Base-by-base conservation (phyloP, 2,329 filamentous ascomycete species). In the Pyrenochaeta sp. region DNA sequence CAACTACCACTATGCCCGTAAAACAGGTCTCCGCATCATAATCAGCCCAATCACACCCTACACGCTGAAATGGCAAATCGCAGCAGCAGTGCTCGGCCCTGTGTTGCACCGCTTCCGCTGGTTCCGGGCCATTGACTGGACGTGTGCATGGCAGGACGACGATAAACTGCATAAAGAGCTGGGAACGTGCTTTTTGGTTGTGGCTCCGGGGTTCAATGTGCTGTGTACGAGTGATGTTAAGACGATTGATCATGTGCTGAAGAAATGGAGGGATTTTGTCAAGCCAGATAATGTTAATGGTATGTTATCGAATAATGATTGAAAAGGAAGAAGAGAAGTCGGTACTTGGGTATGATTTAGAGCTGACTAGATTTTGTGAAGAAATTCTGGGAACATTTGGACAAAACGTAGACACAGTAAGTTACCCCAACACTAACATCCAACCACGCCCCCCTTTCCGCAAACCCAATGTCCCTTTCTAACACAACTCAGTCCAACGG, bases 261-360 rank as follows among this genome's bases (percentile, higher is more conserved):
- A 26, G 37, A 48, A 44, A 13, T 46, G 58, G 44, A 63, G 53
- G 35, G 51, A 52, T 3, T 63, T 60, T 44, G 30, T 53, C 4
- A 64, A 64, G 35, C 53, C 53, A 3, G 49, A 52, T 26, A 47
- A 51, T 10, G 30, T 58, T 11, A 63, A 65, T 41, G 52, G 53
- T 55, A 17, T 37, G 49, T 47, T 8, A 15, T 17, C 8, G 19
- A 24, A 10, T 19, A 24, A 10, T 20, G 15, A 28, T 13, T 10
- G n/a, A 17, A 7, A 29, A 8, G 11, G 10, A 31, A 35, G 5
- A 14, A 7, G 6, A 35, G n/a, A 9, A 30, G 27, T n/a, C n/a
- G n/a, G n/a, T n/a, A n/a, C n/a, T n/a, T n/a, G n/a, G n/a, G n/a
- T n/a, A n/a, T n/a, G 13, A n/a, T 31, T 15, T 17, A n/a, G 24